Evolutionary conservation across 1,284 basidiomycete species (phyloP), one percentile per base, ranked within the genome.

Genomic region (Cutaneotrichosporon curvatum): DNA sequence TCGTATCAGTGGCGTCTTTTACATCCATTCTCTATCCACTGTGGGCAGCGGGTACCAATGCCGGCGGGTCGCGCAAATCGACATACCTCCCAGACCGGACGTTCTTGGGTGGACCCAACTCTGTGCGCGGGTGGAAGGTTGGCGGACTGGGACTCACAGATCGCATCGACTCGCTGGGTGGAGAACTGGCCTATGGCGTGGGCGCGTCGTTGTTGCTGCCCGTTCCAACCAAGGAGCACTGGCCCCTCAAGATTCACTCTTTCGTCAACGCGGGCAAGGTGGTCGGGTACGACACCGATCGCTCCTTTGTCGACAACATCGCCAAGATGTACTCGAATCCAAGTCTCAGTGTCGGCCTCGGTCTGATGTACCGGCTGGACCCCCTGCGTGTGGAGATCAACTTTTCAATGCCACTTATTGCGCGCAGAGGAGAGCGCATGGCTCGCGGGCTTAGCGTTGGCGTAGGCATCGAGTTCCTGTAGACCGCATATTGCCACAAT

Each of bases 91-190:
- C 70, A 1, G 95, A 99, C 70, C 80, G 89, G 4, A 94, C 92
- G 67, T 91, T 94, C 59, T 78, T 97, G 0, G 95, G 94, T 22
- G 95, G 94, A 0, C 91, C 95, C 0, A 82, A 85, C n/a, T 87
- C 81, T 40, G 77, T 98, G 2, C 77, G 95, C 21, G 84, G 85
- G 51, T 97, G 96, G 76, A 81, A 81, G 48, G 76, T 81, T 22
- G 92, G 90, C 60, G 79, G 84, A 1, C 76, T 98, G 68, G 95
- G 95, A 0, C 83, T 87, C 2, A 78, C 80, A 25, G 88, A 94
- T 60, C 80, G 81, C 21, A 7, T 18, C 40, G 79, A 97, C 66
- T 87, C 87, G 0, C 67, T 94, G 2, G 95, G 95, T 4, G 95
- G 92, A 3, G 87, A 94, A 59, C 59, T 91, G 19, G 85, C 82